Evolutionary conservation across 345 rosid genomes (phyloP), one percentile per base, ranked within the genome.

Genomic region (Brassica cretica): DNA sequence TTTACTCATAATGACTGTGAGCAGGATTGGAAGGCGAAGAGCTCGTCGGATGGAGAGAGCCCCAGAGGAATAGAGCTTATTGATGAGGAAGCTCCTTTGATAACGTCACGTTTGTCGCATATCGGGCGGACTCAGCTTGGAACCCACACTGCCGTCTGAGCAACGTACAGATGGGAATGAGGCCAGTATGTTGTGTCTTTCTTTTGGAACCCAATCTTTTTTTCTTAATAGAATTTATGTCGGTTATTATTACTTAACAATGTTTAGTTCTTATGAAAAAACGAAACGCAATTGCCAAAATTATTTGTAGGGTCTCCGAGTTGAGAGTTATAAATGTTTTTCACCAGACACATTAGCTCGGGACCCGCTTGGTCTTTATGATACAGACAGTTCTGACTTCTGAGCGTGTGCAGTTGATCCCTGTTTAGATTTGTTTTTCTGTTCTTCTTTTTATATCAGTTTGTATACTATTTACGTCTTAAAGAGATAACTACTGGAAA

Each of bases 21-120:
- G 25, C 88, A 93, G 99, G 98, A 95, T 4, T 90, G 98, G 97
- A 95, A 90, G 80, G 98, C 90, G 84, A 94, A 94, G 90, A 87
- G 88, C 76, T 91, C 98, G 3, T 91, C 92, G 6, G 97, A 94
- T 79, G 82, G 78, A 21, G 82, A 75, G 49, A 79, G 82, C 59
- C 82, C 82, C 0, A 73, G 82, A 73, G 66, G 89, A 64, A 16
- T 93, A 86, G 15, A 87, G 53, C 71, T 83, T 64, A 81, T 74
- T 70, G 97, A 94, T 58, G 98, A 89, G 78, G 98, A 94, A 87
- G 89, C 88, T n/a, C 98, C 95, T 66, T 82, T 94, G 53, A 82
- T 92, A 25, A 64, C 94, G 33, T 84, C 89, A 10, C 87, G 98
- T 74, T 71, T 92, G 74, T 89, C 94, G 0, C 94, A 89, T 74